These are phyloP conservation scores for Sedum album DNA, from an alignment of 164 flowering plant species.

Conservation along the genomic window DNA sequence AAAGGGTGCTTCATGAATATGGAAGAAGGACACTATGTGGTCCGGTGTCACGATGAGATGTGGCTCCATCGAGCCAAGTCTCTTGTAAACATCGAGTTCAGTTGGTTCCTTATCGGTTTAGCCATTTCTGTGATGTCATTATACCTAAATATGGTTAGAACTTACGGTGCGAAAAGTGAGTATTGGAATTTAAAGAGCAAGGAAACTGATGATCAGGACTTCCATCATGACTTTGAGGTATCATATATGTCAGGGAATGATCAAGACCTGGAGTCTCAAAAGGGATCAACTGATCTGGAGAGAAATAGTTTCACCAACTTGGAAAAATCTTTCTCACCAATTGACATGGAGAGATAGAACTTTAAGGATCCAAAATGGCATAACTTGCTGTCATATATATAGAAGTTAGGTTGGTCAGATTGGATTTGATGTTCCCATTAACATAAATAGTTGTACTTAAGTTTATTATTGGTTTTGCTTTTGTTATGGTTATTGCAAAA, in stretches of 20 bases:
- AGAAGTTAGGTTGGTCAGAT: neutral
- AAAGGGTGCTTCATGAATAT: conserved; percentile 56
- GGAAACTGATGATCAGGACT: conserved; percentile 13
- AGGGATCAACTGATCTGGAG: conserved; percentile 7
- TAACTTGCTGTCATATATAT: neutral
- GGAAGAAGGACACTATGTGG: conserved; percentile 58
- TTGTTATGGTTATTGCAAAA: no score
- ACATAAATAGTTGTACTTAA: no score
- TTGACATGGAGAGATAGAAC: conserved; percentile 36
- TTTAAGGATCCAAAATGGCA: neutral
- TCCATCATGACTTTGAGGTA: conserved; percentile 12
- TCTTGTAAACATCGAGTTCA: conserved; percentile 55
- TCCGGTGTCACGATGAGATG: conserved; percentile 35
- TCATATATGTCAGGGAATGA: neutral
- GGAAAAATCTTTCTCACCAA: conserved; percentile 23
- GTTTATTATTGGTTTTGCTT: no score
- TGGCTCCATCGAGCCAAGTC: conserved; percentile 54
- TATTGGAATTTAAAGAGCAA: conserved; percentile 23
- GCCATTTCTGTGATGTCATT: conserved; percentile 29
- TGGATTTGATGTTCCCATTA: no score
- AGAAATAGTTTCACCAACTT: conserved; percentile 27
- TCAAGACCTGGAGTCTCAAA: neutral
- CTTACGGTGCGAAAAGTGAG: conserved; percentile 20
- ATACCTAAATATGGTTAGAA: conserved; percentile 26
- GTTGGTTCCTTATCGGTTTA: conserved; percentile 38